Base-by-base conservation (phyloP, 495 filamentous ascomycete species). In the Glonium stellatum region DNA sequence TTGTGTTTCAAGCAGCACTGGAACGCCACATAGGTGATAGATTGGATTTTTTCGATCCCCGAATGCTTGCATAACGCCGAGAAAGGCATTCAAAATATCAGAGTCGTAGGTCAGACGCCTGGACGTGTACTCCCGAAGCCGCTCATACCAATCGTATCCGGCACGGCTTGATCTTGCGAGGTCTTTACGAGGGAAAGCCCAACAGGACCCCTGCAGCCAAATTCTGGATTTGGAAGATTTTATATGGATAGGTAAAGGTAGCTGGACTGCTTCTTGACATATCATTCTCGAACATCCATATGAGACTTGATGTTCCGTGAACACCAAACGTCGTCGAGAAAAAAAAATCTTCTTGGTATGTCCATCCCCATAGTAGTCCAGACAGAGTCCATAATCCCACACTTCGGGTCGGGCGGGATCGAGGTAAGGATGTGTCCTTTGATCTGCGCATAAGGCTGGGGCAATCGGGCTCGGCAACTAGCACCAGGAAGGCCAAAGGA, bases 301-400 rank as follows among this genome's bases (percentile, higher is more conserved):
- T 18, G 35, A 57, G 8, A 49, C 27, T 39, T 61, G 54, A 8
- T 61, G 23, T 13, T 61, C 21, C 4, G 54, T 56, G 41, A 57
- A 44, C n/a, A 21, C 22, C 1, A 61, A 36, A 39, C 54, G 54
- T 48, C 54, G 35, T 5, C 19, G 23, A 0, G 59, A 61, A 15
- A 61, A 42, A n/a, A 15, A 61, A 11, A 9, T 34, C 13, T 27
- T 61, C 59, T 23, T 61, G 52, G 53, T 47, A 57, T 10, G 59
- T 61, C 59, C 59, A 61, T 12, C 52, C 59, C 19, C 52, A 36
- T 42, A n/a, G 18, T 11, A 18, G 11, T 50, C 47, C 47, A 50
- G 12, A 11, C 11, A 11, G 47, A 50, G 36, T 39, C 36, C 36
- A 39, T 39, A 8, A 39, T 39, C 36, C 8, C 36, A 15, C 36